A percentile compares a stretch with the other conserved stretches of the same genome.
phyloP scores from a whole-genome alignment of 306 rosid genomes.

The Amphicarpaea edgeworthii region DNA sequence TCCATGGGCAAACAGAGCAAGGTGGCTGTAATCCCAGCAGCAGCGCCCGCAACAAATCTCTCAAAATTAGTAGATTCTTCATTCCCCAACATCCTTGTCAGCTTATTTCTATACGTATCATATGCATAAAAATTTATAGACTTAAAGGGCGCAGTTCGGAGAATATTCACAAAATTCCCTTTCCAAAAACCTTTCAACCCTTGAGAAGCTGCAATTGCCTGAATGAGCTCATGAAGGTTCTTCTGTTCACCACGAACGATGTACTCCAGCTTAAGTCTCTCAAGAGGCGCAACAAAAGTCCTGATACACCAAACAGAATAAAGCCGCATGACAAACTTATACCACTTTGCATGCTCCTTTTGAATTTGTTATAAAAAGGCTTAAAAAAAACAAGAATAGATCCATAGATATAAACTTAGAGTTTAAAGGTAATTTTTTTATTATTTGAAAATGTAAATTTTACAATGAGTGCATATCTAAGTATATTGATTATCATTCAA shows the following conservation, averaged over 20 bases:
- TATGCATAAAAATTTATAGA: constrained; percentile 90
- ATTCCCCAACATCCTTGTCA: constrained; percentile 65
- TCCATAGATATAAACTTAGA: too few species aligned
- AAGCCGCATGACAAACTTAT: constrained; percentile 25
- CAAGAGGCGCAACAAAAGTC: constrained; percentile 94
- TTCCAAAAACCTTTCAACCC: constrained; percentile 96
- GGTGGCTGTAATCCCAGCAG: constrained; percentile 90
- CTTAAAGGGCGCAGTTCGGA: constrained; percentile 95
- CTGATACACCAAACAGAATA: constrained; percentile 56
- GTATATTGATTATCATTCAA: too few species aligned
- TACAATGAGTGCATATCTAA: too few species aligned
- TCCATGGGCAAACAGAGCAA: constrained; percentile 95
- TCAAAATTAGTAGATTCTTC: constrained; percentile 80
- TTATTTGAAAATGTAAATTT: too few species aligned
- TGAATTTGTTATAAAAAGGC: neutral
- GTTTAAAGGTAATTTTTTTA: too few species aligned
- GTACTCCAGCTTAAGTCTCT: constrained; percentile 97
- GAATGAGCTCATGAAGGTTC: constrained; percentile 70
- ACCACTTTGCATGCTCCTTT: neutral
- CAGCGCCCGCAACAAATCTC: constrained; percentile 96
- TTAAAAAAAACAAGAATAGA: neutral
- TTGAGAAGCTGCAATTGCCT: constrained; percentile 78
- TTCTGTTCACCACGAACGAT: constrained; percentile 87
- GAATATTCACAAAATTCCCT: constrained; percentile 92
- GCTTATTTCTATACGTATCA: constrained; percentile 80